A percentile compares a stretch with the other conserved stretches of the same genome.
phyloP scores from a whole-genome alignment of 1,139 yeast genomes.

The Geotrichum australiense region DNA sequence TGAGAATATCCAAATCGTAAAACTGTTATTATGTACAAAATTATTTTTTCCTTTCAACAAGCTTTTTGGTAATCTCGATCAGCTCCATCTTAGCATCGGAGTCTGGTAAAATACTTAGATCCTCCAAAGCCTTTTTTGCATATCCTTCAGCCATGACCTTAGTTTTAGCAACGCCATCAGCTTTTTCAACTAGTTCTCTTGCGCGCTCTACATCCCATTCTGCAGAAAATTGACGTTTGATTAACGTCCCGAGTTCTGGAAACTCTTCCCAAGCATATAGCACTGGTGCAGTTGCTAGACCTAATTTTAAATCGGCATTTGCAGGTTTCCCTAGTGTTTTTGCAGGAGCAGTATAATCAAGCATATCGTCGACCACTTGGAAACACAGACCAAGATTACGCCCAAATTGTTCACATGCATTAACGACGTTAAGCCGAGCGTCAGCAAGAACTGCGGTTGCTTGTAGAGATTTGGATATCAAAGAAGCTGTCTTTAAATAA shows the following conservation, averaged over 20 bases:
- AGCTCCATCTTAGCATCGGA: constrained; percentile 86
- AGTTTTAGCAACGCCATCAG: constrained; percentile 73
- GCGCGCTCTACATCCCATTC: constrained; percentile 84
- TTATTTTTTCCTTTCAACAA: constrained; percentile 57
- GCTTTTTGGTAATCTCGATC: constrained; percentile 74
- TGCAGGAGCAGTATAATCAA: constrained; percentile 85
- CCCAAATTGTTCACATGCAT: constrained; percentile 85
- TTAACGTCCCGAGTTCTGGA: constrained; percentile 77
- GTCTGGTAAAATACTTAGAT: constrained; percentile 65
- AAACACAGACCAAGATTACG: constrained; percentile 90
- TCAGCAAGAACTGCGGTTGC: constrained; percentile 93
- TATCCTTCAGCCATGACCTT: constrained; percentile 69
- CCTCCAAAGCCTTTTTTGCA: constrained; percentile 65
- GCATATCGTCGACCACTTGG: constrained; percentile 93
- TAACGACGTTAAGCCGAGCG: constrained; percentile 64
- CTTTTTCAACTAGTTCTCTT: constrained; percentile 59
- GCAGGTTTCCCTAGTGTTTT: constrained; percentile 87
- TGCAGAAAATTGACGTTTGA: constrained; percentile 70
- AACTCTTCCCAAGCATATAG: constrained; percentile 80
- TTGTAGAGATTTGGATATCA: constrained; percentile 91
- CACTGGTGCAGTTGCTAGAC: constrained; percentile 96
- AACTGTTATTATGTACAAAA: no score
- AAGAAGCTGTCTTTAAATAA: constrained; percentile 86
- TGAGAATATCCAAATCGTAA: no score
- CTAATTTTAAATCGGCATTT: constrained; percentile 88